These are phyloP conservation scores for Trichoderma sp. DNA, from an alignment of 2,329 filamentous ascomycete species.

Conservation along the genomic window DNA sequence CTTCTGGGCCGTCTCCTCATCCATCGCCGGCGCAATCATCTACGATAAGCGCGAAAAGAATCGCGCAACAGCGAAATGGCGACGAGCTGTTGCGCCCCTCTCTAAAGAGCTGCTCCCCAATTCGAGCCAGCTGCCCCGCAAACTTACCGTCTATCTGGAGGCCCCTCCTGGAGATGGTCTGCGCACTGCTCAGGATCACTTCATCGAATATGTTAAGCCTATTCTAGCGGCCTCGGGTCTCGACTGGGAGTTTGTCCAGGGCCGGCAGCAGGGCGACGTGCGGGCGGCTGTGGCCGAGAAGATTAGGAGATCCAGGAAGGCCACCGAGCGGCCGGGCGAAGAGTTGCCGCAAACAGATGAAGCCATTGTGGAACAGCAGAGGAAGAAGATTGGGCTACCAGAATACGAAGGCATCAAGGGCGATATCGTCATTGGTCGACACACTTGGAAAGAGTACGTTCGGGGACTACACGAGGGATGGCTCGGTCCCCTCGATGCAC, in stretches of 20 bases:
- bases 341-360: slow-evolving; percentile 48
- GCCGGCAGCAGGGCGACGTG: slow-evolving; percentile 87
- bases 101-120: slow-evolving; percentile 68
- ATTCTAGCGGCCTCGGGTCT: slow-evolving; percentile 83
- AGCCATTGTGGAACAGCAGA: slow-evolving; percentile 58
- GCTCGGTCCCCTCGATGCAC: slow-evolving; percentile 77
- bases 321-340: slow-evolving; percentile 52
- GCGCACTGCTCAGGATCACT: slow-evolving; percentile 85
- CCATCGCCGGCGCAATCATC: slow-evolving; percentile 75
- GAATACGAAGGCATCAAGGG: slow-evolving; percentile 74
- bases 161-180: slow-evolving; percentile 85
- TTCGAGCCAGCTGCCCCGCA: slow-evolving; percentile 72
- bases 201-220: slow-evolving; percentile 93
- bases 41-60: slow-evolving; percentile 94
- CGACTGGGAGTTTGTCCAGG: slow-evolving; percentile 96
- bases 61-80: slow-evolving; percentile 82
- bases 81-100: slow-evolving; percentile 78
- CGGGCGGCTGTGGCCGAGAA: slow-evolving; percentile 81
- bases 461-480: slow-evolving; percentile 93
- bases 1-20: slow-evolving; percentile 76
- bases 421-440: slow-evolving; percentile 83
- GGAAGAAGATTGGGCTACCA: slow-evolving; percentile 63
- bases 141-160: slow-evolving; percentile 80
- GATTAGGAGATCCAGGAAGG: slow-evolving; percentile 68
- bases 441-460: slow-evolving; percentile 97